These are phyloP conservation scores for Penicillium paradoxum DNA, from an alignment of 495 filamentous ascomycete genomes.

Conservation along the genomic window DNA sequence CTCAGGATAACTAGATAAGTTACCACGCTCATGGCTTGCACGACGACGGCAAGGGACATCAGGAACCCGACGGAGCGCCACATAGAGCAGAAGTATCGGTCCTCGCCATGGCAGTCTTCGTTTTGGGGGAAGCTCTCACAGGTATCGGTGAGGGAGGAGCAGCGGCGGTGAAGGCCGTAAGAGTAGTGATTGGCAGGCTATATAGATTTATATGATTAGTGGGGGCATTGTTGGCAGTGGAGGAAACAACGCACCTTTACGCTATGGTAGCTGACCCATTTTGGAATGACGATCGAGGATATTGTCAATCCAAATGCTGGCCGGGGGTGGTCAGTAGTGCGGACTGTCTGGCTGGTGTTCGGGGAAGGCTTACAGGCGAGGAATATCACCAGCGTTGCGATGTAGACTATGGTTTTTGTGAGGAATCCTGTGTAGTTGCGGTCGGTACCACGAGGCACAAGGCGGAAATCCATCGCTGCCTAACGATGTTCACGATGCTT, in stretches of 20 bases:
- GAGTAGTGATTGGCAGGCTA: slow-evolving; percentile 53
- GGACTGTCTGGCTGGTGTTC: neutral
- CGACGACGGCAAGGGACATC: slow-evolving; percentile 72
- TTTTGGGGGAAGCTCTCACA: slow-evolving; percentile 57
- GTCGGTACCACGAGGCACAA: slow-evolving; percentile 39
- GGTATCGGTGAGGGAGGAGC: slow-evolving; percentile 57
- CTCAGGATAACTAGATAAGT: slow-evolving; percentile 67
- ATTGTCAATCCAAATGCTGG: slow-evolving; percentile 76
- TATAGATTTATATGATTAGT: slow-evolving; percentile 5
- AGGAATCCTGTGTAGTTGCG: slow-evolving; percentile 46
- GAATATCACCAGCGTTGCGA: slow-evolving; percentile 51
- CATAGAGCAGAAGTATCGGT: slow-evolving; percentile 82
- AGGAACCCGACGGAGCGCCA: slow-evolving; percentile 86
- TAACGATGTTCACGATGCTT: neutral
- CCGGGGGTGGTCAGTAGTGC: neutral
- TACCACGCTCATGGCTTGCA: slow-evolving; percentile 70
- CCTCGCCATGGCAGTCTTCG: slow-evolving; percentile 62
- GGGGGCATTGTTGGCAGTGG: neutral
- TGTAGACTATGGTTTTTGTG: slow-evolving; percentile 54
- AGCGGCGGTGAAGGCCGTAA: slow-evolving; percentile 76
- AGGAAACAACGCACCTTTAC: slow-evolving; percentile 41
- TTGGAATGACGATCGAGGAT: slow-evolving; percentile 64
- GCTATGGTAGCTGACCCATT: slow-evolving; percentile 74
- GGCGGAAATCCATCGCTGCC: slow-evolving; percentile 38
- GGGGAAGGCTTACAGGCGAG: slow-evolving; percentile 49